Evolutionary conservation across 2,329 filamentous ascomycete species (phyloP).

Genomic region (Epichloe amarillans): DNA sequence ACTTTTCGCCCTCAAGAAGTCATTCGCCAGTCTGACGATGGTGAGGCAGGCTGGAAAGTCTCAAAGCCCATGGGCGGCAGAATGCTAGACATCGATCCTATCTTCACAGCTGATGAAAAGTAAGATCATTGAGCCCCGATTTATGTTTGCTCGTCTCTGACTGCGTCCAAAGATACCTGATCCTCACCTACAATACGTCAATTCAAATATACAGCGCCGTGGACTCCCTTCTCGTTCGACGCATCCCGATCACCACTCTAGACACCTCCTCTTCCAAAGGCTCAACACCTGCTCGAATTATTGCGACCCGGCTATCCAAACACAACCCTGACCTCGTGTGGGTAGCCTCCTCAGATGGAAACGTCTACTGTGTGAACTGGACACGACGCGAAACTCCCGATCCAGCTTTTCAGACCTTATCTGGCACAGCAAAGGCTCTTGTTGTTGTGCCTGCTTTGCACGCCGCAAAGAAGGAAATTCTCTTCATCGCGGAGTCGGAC

Average conservation of each 20-base stretch:
- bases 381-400: conserved; percentile 30
- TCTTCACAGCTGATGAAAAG: conserved; percentile 49
- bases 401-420: conserved; percentile 27
- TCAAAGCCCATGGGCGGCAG: conserved; percentile 52
- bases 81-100: conserved; percentile 51
- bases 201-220: conserved; percentile 70
- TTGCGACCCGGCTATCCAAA: conserved; percentile 27
- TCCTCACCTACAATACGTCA: conserved; percentile 60
- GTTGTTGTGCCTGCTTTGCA: conserved; percentile 25
- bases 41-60: conserved; percentile 39
- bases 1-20: conserved; percentile 13
- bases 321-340: conserved; percentile 35
- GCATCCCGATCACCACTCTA: conserved; percentile 40
- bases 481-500: conserved; percentile 33
- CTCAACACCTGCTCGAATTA: conserved; percentile 20
- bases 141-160: background rate
- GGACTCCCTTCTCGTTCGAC: conserved; percentile 68
- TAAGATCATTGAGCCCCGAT: conserved; percentile 21
- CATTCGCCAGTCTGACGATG: conserved; percentile 16
- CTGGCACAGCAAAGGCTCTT: conserved; percentile 33
- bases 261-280: conserved; percentile 14
- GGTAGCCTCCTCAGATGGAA: conserved; percentile 46
- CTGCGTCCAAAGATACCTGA: conserved; percentile 43
- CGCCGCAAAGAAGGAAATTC: conserved; percentile 26
- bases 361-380: conserved; percentile 47